Evolutionary conservation across 495 filamentous ascomycete genomes (phyloP), one percentile per base, ranked within the genome.

Genomic region (Poronia punctata): DNA sequence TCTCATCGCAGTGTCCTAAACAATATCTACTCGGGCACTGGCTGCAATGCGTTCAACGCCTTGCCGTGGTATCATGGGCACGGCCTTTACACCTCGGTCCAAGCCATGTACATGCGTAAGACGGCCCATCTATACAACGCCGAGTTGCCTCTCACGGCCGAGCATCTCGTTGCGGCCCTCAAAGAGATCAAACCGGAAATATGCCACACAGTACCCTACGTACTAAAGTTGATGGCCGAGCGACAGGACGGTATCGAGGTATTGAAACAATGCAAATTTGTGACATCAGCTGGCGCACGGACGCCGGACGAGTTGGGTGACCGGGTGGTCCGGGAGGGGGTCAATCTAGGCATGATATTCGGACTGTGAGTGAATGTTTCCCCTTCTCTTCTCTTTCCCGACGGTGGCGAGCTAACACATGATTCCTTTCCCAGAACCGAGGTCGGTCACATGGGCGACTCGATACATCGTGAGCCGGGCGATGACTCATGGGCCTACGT

Each of bases 221-320:
- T 66, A n/a, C 52, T 80, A 11, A 74, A 78, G 39, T 35, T 79
- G 1, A 53, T 80, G 20, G 63, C 66, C 4, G 72, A 76, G 40
- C 64, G 59, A 27, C 51, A 67, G 2, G 53, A 56, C 2, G 76
- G 75, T 0, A 48, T 76, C 16, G 60, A 67, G 11, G 57, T 54
- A 0, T 52, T 81, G 24, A 60, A 61, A 8, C 44, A 40, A 7
- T 74, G 68, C 49, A 59, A 69, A 20, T 49, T 62, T 12, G 69
- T 81, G 21, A 64, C 68, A 0, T 72, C 66, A 22, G 71, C 71
- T 3, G 75, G 75, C 17, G 70, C 72, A 1, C 61, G 63, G 4
- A 75, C 70, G 39, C 75, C 77, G 0, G 74, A 81, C 40, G 74
- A 76, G 26, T 55, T 80, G n/a, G 77, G 76, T 0, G 64, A 79